Evolutionary conservation across 306 rosid genomes (phyloP), one percentile per base, ranked within the genome.

Genomic region (Cercis canadensis): DNA sequence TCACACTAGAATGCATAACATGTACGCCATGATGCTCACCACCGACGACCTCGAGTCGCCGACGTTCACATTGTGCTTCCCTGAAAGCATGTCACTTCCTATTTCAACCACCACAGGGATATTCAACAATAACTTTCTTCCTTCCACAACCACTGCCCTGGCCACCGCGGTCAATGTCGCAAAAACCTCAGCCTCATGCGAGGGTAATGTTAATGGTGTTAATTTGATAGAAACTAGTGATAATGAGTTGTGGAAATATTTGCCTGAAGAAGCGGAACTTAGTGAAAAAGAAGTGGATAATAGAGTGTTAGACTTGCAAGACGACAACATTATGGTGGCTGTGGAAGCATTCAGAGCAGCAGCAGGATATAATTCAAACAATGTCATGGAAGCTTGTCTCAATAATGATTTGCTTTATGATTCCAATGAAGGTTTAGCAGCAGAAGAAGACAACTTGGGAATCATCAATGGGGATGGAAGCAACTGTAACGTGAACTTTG

Each of bases 261-360:
- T 21, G 4, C 4, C n/a, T 5, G 19, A 31, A 41, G 46, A 41
- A 41, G n/a, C n/a, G n/a, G n/a, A n/a, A n/a, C n/a, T n/a, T n/a
- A n/a, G n/a, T n/a, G n/a, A n/a, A n/a, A n/a, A n/a, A 37, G 10
- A 5, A 37, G 7, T 5, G 43, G 43, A 21, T 29, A 52, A 21
- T 9, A 52, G 8, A 12, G 57, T 31, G 45, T 0, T 65, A 4
- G 33, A 52, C 31, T 57, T 63, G 24, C 39, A 65, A 46, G 80
- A 58, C 1, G 75, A 54, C 4, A 45, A 76, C 6, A 69, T 68
- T 6, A 69, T 45, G 75, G 52, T 29, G 75, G 62, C 77, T 4
- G 77, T 66, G 46, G 79, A 75, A 33, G 79, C 79, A 21, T 72
- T 60, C 33, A 36, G 62, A 75, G 73, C 31, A 60, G 1, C 57